A percentile compares a stretch with the other conserved stretches of the same genome.
Conservation (phyloP, 164 flowering plant genomes). For the Malania oleifera region DNA sequence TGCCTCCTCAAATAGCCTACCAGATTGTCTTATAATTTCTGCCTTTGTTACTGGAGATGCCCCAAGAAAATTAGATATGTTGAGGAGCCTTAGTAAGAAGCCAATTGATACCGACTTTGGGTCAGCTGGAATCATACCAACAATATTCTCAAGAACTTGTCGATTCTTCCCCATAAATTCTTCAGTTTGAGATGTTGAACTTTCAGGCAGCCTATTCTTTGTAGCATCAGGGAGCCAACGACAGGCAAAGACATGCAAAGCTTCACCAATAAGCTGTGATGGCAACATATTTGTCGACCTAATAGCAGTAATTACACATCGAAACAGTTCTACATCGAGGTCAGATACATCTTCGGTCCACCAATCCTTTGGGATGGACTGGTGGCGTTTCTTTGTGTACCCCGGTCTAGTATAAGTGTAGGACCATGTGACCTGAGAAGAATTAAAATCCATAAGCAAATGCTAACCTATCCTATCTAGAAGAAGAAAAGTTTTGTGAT, state of each 20-base stretch:
- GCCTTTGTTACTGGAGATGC: conserved; percentile 52
- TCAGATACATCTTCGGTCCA: conserved; percentile 89
- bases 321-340: conserved; percentile 66
- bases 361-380: conserved; percentile 80
- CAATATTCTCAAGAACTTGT: conserved; percentile 55
- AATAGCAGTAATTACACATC: conserved; percentile 43
- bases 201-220: conserved; percentile 20
- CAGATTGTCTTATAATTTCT: conserved; percentile 56
- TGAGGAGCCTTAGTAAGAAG: conserved; percentile 67
- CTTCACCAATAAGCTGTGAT: conserved; percentile 82
- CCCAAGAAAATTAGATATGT: conserved; percentile 41
- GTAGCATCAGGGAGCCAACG: conserved; percentile 57
- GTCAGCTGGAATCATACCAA: conserved; percentile 69
- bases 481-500: background rate
- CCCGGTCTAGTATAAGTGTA: conserved; percentile 89
- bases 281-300: conserved; percentile 50
- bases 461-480: background rate
- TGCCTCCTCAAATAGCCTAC: conserved; percentile 68
- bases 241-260: conserved; percentile 79
- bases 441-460: conserved; percentile 3
- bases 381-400: conserved; percentile 41
- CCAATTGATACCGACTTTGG: conserved; percentile 62
- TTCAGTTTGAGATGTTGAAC: conserved; percentile 28
- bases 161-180: conserved; percentile 26
- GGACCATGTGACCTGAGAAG: conserved; percentile 77